Conservation (phyloP, 208 protist species). For the Wallacemonas sp. region DNA sequence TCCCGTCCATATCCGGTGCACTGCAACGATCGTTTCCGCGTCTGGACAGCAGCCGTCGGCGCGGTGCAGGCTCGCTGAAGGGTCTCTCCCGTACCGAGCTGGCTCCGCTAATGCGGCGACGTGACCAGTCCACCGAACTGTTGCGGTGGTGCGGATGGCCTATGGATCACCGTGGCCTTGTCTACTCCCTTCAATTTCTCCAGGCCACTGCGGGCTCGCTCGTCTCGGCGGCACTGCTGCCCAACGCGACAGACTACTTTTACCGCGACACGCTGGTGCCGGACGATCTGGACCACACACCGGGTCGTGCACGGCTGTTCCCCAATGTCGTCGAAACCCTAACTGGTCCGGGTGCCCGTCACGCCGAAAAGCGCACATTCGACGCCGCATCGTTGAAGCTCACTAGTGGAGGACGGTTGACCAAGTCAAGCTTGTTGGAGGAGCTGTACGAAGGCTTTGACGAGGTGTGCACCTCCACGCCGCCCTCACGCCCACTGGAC, state of each 20-base stretch:
- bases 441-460: constrained; percentile 20
- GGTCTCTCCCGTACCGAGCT: background rate
- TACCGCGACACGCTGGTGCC: constrained; percentile 31
- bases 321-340: constrained; percentile 60
- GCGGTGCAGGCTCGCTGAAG: background rate
- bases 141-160: constrained; percentile 60
- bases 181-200: constrained; percentile 76
- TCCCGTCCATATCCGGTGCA: constrained; percentile 51
- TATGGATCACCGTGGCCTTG: constrained; percentile 71
- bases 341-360: background rate
- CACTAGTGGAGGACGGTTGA: background rate
- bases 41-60: background rate
- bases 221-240: constrained; percentile 51
- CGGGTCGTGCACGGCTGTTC: constrained; percentile 45
- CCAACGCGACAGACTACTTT: constrained; percentile 32
- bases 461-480: constrained; percentile 23
- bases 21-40: constrained; percentile 46
- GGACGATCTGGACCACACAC: background rate
- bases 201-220: constrained; percentile 48
- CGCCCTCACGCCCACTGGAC: constrained; percentile 22
- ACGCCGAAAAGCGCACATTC: background rate
- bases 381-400: background rate
- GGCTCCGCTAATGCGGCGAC: constrained; percentile 14
- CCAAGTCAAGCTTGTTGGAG: constrained; percentile 2
- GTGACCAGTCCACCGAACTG: constrained; percentile 68